phyloP scores from a whole-genome alignment of 176 grass and related monocot genomes.

The Avena sativa region DNA sequence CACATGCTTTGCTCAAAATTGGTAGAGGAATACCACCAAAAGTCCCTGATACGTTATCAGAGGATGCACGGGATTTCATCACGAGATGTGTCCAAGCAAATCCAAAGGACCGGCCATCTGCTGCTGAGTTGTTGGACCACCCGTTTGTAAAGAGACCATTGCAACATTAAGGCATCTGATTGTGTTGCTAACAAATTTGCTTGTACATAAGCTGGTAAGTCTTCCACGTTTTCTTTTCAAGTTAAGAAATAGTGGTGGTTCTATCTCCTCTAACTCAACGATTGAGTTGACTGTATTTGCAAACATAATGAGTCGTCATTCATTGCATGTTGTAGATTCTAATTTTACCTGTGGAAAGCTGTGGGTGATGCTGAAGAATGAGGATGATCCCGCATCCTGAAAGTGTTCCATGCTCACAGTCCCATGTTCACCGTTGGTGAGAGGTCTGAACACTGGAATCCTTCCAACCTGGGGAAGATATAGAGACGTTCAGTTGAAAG shows the following conservation, averaged over 20 bases:
- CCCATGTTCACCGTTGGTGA: not conserved
- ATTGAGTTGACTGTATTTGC: not conserved
- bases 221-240: not conserved
- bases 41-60: slow-evolving; percentile 63
- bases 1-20: slow-evolving; percentile 77
- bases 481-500: not conserved
- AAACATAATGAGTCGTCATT: not conserved
- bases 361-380: slow-evolving; percentile 13
- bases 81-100: slow-evolving; percentile 63
- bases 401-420: slow-evolving; percentile 2
- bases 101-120: slow-evolving; percentile 70
- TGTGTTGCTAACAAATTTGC: slow-evolving; percentile 40
- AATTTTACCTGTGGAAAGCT: slow-evolving; percentile 1
- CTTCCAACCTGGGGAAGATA: not conserved
- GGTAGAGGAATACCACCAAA: slow-evolving; percentile 71
- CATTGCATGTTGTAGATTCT: slow-evolving; percentile 27
- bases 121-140: slow-evolving; percentile 69
- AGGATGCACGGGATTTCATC: slow-evolving; percentile 87
- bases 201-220: slow-evolving; percentile 51
- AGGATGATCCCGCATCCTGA: not conserved
- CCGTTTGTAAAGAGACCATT: slow-evolving; percentile 68
- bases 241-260: not conserved
- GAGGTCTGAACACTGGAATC: slow-evolving; percentile 1
- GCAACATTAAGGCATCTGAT: slow-evolving; percentile 10
- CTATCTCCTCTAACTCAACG: not conserved